These are phyloP conservation scores for Cladophialophora chaetospira DNA, from an alignment of 2,329 filamentous ascomycete species.

Conservation along the genomic window DNA sequence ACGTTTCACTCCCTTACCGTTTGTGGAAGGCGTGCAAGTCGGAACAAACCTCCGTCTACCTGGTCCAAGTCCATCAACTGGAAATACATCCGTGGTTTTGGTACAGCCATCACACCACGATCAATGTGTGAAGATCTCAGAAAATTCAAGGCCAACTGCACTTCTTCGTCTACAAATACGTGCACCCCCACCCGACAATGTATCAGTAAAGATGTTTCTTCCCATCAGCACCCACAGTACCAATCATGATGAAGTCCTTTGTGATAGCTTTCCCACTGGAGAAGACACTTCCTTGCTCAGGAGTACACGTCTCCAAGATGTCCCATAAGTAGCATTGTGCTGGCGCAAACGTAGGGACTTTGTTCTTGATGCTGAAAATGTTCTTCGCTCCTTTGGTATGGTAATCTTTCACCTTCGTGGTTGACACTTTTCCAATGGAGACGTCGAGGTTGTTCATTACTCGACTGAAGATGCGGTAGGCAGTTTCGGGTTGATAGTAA, in stretches of 20 bases:
- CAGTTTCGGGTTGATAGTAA: constrained; percentile 58
- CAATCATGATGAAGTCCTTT: constrained; percentile 49
- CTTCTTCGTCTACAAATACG: no score
- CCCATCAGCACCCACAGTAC: neutral
- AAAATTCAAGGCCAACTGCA: no score
- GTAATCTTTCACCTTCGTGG: constrained; percentile 38
- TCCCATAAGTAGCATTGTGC: constrained; percentile 51
- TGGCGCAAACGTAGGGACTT: constrained; percentile 43
- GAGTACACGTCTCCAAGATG: constrained; percentile 45
- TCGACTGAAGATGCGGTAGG: constrained; percentile 57
- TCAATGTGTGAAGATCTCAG: no score
- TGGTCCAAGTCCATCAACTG: no score
- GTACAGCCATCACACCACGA: no score
- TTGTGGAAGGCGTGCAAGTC: no score
- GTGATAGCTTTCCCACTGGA: constrained; percentile 49
- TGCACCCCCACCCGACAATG: no score
- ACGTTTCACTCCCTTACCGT: no score
- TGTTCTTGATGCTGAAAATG: constrained; percentile 33
- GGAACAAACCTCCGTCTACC: no score
- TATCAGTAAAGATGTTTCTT: neutral
- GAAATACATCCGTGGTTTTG: no score
- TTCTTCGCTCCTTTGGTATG: constrained; percentile 35
- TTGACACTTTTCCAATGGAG: constrained; percentile 54
- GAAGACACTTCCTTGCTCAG: constrained; percentile 47
- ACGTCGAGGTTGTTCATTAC: constrained; percentile 55